Conservation (phyloP, 495 filamentous ascomycete species). For the Talaromyces nanjingensis region DNA sequence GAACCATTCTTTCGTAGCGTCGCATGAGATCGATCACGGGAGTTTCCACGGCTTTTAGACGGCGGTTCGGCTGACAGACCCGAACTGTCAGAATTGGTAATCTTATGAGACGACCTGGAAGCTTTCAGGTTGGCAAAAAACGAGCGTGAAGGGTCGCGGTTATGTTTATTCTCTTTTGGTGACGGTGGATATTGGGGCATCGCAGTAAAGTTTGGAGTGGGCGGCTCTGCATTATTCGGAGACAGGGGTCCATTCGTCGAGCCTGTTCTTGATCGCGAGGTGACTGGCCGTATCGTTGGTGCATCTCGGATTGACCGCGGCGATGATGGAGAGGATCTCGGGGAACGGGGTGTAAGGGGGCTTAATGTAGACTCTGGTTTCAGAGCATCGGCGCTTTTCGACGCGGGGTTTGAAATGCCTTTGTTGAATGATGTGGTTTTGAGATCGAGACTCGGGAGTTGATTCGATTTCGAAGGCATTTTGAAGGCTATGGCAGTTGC, state of each 20-base stretch:
- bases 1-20: constrained; percentile 23
- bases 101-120: constrained; percentile 43
- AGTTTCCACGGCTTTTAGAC: constrained; percentile 37
- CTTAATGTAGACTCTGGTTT: constrained; percentile 16
- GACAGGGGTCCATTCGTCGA: constrained; percentile 22
- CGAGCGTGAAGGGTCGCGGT: constrained; percentile 46
- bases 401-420: neutral
- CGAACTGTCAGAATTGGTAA: constrained; percentile 36
- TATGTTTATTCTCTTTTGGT: constrained; percentile 41
- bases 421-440: constrained; percentile 28
- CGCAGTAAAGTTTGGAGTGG: constrained; percentile 44
- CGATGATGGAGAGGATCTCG: constrained; percentile 35
- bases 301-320: constrained; percentile 30
- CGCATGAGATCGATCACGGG: constrained; percentile 25
- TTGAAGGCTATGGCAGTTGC: constrained; percentile 10
- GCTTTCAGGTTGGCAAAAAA: constrained; percentile 53
- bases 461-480: constrained; percentile 38
- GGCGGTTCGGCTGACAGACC: constrained; percentile 27
- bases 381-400: constrained; percentile 5
- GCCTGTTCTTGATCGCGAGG: constrained; percentile 29
- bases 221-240: constrained; percentile 23
- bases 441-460: constrained; percentile 38
- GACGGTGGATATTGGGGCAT: constrained; percentile 49
- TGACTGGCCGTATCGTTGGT: constrained; percentile 39
- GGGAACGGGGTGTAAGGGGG: constrained; percentile 37